Evolutionary conservation across 73 alveolate species (phyloP).

Genomic region (Strombidium stylifer): DNA sequence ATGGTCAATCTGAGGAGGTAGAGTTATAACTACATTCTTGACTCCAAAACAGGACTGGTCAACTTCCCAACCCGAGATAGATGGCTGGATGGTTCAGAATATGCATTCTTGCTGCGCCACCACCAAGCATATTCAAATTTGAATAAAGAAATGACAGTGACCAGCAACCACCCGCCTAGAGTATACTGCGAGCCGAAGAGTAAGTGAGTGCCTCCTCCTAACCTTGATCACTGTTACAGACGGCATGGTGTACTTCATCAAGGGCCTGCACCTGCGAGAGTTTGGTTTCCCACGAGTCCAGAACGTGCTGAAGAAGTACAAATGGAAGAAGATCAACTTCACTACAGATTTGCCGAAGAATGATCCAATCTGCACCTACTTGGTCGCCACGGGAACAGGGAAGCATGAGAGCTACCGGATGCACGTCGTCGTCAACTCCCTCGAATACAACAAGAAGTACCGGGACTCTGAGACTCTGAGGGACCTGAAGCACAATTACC

Average conservation of each 20-base stretch:
- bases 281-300: conserved; percentile 57
- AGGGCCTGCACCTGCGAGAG: conserved; percentile 44
- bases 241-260: conserved; percentile 42
- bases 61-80: conserved; percentile 57
- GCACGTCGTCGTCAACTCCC: conserved; percentile 4
- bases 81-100: conserved; percentile 72
- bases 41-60: conserved; percentile 6
- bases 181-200: conserved; percentile 18
- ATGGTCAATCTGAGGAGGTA: no score
- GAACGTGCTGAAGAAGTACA: conserved; percentile 19
- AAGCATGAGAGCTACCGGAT: neutral
- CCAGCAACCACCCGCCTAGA: neutral
- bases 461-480: no score
- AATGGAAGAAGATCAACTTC: conserved; percentile 57
- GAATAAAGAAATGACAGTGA: neutral
- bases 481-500: no score
- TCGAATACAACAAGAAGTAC: neutral
- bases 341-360: conserved; percentile 56
- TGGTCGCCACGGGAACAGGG: conserved; percentile 36
- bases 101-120: conserved; percentile 52
- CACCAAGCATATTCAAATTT: conserved; percentile 20
- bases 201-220: neutral
- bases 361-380: conserved; percentile 30
- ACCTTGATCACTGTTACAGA: neutral
- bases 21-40: no score